Evolutionary conservation across 768 basidiomycete genomes (phyloP).

Genomic region (Agaricus subrufescens): DNA sequence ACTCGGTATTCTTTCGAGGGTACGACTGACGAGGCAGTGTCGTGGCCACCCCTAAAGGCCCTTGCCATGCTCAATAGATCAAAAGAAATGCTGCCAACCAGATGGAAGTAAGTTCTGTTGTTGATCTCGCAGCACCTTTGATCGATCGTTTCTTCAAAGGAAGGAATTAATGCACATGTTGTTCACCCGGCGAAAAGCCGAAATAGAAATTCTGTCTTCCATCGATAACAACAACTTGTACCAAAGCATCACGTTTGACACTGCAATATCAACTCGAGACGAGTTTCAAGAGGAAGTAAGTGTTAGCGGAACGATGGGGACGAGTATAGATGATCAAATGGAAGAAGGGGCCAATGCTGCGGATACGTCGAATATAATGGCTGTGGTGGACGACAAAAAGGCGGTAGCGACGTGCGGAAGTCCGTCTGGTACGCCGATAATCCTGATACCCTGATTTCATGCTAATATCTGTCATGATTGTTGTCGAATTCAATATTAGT

Average conservation of each 20-base stretch:
- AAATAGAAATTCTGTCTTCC: conserved; percentile 69
- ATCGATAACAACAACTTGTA: background rate
- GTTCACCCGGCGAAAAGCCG: conserved; percentile 82
- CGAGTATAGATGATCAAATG: background rate
- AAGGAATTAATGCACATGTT: conserved; percentile 80
- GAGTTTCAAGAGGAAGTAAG: background rate
- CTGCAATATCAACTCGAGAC: background rate
- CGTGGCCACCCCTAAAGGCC: conserved; percentile 38
- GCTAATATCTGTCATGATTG: too few relatives aligned
- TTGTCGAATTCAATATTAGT: background rate
- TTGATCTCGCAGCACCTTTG: background rate
- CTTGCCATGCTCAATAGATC: conserved; percentile 51
- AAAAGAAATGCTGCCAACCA: conserved; percentile 37
- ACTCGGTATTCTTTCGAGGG: background rate
- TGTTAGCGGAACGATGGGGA: background rate
- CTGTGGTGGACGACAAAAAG: background rate
- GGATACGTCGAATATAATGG: background rate
- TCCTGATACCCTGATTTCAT: too few relatives aligned
- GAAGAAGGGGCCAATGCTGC: background rate
- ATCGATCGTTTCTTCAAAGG: conserved; percentile 32
- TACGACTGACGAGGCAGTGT: background rate
- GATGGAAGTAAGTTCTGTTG: conserved; percentile 55
- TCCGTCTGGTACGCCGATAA: too few relatives aligned
- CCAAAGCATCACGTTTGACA: background rate
- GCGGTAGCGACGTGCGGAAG: too few relatives aligned